These are phyloP conservation scores for Kandelia obovata DNA, from an alignment of 345 rosid genomes.

Conservation along the genomic window DNA sequence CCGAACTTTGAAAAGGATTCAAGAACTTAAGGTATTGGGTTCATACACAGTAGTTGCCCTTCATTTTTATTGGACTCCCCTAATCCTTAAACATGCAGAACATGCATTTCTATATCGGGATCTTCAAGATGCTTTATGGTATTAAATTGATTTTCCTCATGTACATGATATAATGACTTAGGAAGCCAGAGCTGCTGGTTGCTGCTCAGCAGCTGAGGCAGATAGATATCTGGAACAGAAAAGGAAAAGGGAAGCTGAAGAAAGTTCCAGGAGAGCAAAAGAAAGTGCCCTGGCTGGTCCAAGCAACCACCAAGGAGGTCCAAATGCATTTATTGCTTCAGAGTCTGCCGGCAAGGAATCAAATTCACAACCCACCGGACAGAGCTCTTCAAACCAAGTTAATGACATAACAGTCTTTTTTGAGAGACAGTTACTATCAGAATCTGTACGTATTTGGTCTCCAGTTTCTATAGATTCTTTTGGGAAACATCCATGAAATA, in stretches of 20 bases:
- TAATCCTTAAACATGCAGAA: neutral
- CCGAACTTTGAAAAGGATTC: constrained; percentile 64
- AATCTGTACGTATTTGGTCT: constrained; percentile 50
- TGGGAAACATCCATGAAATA: neutral
- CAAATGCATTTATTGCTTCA: constrained; percentile 38
- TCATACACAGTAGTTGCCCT: neutral
- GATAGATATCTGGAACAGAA: constrained; percentile 63
- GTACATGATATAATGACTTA: constrained; percentile 28
- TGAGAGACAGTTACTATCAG: constrained; percentile 72
- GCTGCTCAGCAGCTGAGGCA: constrained; percentile 78
- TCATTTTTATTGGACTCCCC: neutral
- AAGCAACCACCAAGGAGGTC: constrained; percentile 37
- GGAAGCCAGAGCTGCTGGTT: constrained; percentile 94
- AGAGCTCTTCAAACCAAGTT: constrained; percentile 55
- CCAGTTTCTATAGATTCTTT: neutral
- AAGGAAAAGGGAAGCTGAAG: constrained; percentile 73
- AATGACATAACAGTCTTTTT: constrained; percentile 54
- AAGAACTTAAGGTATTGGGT: constrained; percentile 64
- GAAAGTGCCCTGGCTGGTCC: constrained; percentile 54
- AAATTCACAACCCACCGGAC: constrained; percentile 44
- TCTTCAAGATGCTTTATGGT: neutral
- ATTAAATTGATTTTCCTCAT: constrained; percentile 13
- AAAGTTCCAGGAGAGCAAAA: constrained; percentile 63
- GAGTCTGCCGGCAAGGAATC: constrained; percentile 40
- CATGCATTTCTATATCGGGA: neutral